Evolutionary conservation across 2,329 filamentous ascomycete genomes (phyloP), one percentile per base, ranked within the genome.

Genomic region (Nannizziopsis barbatae): DNA sequence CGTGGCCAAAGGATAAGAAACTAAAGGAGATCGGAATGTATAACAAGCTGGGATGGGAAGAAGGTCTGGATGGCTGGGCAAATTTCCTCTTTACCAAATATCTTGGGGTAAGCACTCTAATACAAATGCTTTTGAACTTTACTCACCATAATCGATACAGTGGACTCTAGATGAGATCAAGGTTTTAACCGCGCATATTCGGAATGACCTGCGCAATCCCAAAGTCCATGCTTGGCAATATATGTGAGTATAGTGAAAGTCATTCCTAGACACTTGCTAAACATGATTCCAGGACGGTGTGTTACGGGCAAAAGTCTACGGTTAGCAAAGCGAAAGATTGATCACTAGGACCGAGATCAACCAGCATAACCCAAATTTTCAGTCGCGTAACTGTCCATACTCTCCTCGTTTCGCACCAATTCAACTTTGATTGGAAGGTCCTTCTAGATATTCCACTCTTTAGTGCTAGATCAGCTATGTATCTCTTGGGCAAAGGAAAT

Each of bases 1-100:
- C 61, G 1, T 75, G 72, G 72, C 65, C 71, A 5, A 69, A 69
- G 44, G 71, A 75, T 43, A 63, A 65, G 1, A 68, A 68, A 46
- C 67, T 72, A 65, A 75, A 74, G 55, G 68, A 72, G 53, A 66
- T 75, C 17, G 72, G 73, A 5, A 45, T 43, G 40, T 50, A 49
- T 41, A 49, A 49, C 18, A 39, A 35, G 20, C 22, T 49, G n/a
- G 46, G 46, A 17, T 49, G 46, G 46, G 38, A 42, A 37, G 42
- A 51, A 12, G 49, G 49, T 2, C 27, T 51, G 39, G 48, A 47
- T n/a, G 38, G 48, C 5, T 50, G 48, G 48, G 48, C 48, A 8
- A 46, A 46, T 11, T 46, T 46, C 15, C 38, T 50, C 6, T 50
- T 50, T 31, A 46, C 43, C 5, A 50, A 50, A 11, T 44, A n/a